phyloP scores from a whole-genome alignment of 345 rosid species.

The Passiflora organensis region DNA sequence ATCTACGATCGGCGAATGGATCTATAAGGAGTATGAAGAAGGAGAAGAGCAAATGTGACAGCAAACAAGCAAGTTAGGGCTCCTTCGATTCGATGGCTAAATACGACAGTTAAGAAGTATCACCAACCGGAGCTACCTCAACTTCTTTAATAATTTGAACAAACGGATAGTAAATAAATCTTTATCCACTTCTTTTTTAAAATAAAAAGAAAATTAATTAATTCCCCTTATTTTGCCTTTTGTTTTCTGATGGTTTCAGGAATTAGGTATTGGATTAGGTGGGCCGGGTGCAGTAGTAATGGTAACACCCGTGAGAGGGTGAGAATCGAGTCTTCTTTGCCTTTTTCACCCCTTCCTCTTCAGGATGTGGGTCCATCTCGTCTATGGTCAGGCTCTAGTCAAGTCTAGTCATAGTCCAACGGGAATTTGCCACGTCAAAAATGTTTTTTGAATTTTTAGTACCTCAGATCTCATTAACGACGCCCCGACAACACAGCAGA shows the following conservation, averaged over 20 bases:
- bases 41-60: background rate
- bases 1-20: conserved; percentile 22
- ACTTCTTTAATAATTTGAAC: background rate
- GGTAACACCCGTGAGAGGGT: conserved; percentile 16
- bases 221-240: background rate
- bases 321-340: conserved; percentile 28
- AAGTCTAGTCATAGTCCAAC: conserved; percentile 22
- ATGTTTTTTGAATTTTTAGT: no score
- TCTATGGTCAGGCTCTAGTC: conserved; percentile 21
- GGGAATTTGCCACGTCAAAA: conserved; percentile 16
- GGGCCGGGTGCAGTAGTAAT: conserved; percentile 16
- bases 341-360: conserved; percentile 45
- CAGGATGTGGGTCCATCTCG: conserved; percentile 21
- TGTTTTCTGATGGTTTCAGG: background rate
- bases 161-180: no score
- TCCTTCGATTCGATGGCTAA: conserved; percentile 7
- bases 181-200: background rate
- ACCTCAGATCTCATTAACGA: no score
- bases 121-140: conserved; percentile 28
- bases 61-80: conserved; percentile 17
- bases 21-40: conserved; percentile 12
- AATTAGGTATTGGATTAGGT: conserved; percentile 31
- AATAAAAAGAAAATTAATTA: background rate
- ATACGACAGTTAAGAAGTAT: conserved; percentile 24
- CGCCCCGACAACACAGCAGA: no score